Evolutionary conservation across 2,329 filamentous ascomycete species (phyloP).

Genomic region (Ophiostoma montium): DNA sequence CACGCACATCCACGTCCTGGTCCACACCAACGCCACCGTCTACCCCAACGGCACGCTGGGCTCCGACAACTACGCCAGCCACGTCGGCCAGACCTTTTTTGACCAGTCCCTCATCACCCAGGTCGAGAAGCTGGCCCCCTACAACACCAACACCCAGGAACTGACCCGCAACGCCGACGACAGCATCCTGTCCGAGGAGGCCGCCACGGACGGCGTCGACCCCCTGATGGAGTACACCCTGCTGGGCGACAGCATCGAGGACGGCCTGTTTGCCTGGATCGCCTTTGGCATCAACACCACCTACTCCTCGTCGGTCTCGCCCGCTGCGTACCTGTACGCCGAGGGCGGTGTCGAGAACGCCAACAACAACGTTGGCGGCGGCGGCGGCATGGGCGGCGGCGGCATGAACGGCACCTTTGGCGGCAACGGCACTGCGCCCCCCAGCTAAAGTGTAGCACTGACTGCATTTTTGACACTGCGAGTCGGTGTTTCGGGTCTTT

Average conservation of each 20-base stretch:
- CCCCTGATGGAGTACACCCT: constrained; percentile 43
- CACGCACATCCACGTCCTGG: constrained; percentile 24
- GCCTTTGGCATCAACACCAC: constrained; percentile 31
- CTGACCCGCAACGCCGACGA: constrained; percentile 33
- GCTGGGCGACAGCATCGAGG: constrained; percentile 34
- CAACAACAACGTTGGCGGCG: not conserved
- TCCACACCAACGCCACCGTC: constrained; percentile 18
- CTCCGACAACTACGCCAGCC: constrained; percentile 33
- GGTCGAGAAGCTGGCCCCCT: constrained; percentile 34
- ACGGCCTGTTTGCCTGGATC: constrained; percentile 39
- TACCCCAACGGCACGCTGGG: constrained; percentile 35
- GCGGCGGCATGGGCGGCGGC: not conserved
- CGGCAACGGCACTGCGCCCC: not conserved
- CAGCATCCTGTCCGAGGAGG: constrained; percentile 27
- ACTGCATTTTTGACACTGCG: no score
- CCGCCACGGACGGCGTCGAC: constrained; percentile 18
- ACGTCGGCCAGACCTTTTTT: constrained; percentile 48
- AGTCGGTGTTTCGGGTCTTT: no score
- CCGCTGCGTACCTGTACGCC: constrained; percentile 9
- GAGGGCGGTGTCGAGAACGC: constrained; percentile 9
- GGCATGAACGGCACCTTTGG: not conserved
- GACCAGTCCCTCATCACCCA: constrained; percentile 37
- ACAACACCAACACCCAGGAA: constrained; percentile 26
- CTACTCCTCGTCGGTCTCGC: not conserved
- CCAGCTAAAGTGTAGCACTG: not conserved